These are phyloP conservation scores for Kalmanozyma brasiliensis DNA, from an alignment of 1,284 basidiomycete species.

Conservation along the genomic window DNA sequence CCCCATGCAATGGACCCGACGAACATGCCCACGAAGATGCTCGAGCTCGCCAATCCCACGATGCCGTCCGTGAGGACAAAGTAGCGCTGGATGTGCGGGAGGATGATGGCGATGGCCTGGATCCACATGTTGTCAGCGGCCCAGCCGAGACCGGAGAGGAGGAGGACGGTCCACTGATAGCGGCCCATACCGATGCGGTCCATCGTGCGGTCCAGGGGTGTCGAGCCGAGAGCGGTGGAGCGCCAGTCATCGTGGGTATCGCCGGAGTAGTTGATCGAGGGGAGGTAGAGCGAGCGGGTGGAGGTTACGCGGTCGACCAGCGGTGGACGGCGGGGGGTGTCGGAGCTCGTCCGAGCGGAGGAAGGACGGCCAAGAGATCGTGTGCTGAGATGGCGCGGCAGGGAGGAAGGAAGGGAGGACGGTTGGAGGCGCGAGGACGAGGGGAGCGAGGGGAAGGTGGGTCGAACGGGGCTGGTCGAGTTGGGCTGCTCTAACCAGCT, in stretches of 20 bases:
- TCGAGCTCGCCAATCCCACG: conserved; percentile 80
- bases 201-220: conserved; percentile 73
- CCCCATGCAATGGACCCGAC: conserved; percentile 78
- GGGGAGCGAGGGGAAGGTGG: background rate
- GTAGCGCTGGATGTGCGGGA: conserved; percentile 86
- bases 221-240: conserved; percentile 38
- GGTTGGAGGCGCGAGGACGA: conserved; percentile 4
- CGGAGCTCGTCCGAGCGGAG: conserved; percentile 24
- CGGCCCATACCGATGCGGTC: conserved; percentile 88
- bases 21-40: conserved; percentile 95
- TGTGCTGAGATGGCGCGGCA: conserved; percentile 21
- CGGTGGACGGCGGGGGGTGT: conserved; percentile 21
- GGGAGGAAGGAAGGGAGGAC: conserved; percentile 5
- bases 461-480: background rate
- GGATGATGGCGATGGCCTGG: conserved; percentile 79
- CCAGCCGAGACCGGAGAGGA: conserved; percentile 62
- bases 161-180: conserved; percentile 59
- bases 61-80: conserved; percentile 75
- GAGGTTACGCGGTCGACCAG: conserved; percentile 36
- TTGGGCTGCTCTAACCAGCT: conserved; percentile 27
- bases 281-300: conserved; percentile 33
- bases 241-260: conserved; percentile 33
- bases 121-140: conserved; percentile 67
- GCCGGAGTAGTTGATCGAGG: conserved; percentile 22
- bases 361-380: conserved; percentile 24